Percentiles rank a stretch among this genome's conserved stretches.
Evolutionary conservation across 164 flowering plant species (phyloP).

Genomic region (Kingdonia uniflora): DNA sequence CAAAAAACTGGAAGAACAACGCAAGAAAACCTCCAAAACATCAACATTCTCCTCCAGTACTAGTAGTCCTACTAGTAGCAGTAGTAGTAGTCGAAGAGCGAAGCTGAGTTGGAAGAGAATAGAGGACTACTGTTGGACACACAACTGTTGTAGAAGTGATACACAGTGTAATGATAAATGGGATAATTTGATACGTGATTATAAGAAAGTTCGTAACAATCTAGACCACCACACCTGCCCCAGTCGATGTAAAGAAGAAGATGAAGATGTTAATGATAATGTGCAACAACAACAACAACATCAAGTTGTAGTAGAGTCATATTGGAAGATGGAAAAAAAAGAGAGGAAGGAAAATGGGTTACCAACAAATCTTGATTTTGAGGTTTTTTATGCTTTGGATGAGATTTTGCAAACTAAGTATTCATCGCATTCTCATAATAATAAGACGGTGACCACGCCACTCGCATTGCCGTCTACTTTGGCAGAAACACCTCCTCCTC

Average conservation of each 20-base stretch:
- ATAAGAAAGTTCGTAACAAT: slow-evolving; percentile 26
- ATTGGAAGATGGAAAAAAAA: slow-evolving; percentile 31
- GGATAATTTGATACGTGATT: slow-evolving; percentile 37
- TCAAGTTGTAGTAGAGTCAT: slow-evolving; percentile 11
- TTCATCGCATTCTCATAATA: no score
- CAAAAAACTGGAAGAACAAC: slow-evolving; percentile 26
- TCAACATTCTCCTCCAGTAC: neutral
- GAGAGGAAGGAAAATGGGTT: slow-evolving; percentile 26
- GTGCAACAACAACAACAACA: no score
- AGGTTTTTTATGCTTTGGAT: slow-evolving; percentile 24
- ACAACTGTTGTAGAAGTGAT: slow-evolving; percentile 30
- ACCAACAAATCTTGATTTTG: slow-evolving; percentile 24
- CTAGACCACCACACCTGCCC: no score
- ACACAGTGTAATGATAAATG: slow-evolving; percentile 44
- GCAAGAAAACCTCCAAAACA: slow-evolving; percentile 9
- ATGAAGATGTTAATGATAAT: slow-evolving; percentile 3
- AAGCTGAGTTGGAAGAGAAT: slow-evolving; percentile 43
- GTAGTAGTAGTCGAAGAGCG: slow-evolving; percentile 9
- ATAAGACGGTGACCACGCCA: slow-evolving; percentile 4
- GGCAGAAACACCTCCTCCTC: neutral
- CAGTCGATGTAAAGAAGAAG: no score
- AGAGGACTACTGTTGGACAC: slow-evolving; percentile 34
- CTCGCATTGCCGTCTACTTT: slow-evolving; percentile 1
- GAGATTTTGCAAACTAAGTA: slow-evolving; percentile 19
- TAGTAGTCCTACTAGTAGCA: neutral